These are phyloP conservation scores for Microsporum canis DNA, from an alignment of 2,329 filamentous ascomycete genomes.

Conservation along the genomic window DNA sequence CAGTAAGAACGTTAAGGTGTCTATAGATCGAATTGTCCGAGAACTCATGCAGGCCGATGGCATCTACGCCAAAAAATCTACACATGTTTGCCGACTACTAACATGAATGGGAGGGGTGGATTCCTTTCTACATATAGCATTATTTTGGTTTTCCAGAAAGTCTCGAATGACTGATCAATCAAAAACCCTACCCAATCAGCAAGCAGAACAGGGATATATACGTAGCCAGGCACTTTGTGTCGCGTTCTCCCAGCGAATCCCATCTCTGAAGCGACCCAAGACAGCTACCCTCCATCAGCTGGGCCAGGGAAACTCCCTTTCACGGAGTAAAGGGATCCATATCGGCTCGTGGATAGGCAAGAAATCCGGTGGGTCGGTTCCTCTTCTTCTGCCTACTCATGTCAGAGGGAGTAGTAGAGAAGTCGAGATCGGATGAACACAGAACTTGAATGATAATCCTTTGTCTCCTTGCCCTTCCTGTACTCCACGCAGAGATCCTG, in stretches of 20 bases:
- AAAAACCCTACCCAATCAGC: constrained; percentile 14
- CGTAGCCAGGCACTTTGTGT: constrained; percentile 10
- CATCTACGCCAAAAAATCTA: neutral
- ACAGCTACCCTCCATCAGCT: constrained; percentile 17
- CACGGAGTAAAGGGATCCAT: constrained; percentile 2
- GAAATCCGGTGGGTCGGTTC: neutral
- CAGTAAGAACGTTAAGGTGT: neutral
- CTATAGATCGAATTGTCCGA: neutral
- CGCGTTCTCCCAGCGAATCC: constrained; percentile 15
- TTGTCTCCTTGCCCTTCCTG: neutral
- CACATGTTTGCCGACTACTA: neutral
- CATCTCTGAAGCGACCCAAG: constrained; percentile 15
- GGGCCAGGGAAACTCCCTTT: constrained; percentile 6
- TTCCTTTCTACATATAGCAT: neutral
- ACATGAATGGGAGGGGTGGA: neutral
- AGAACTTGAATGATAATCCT: neutral
- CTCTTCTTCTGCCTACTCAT: no score
- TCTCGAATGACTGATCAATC: constrained; percentile 13
- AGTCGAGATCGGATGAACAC: neutral
- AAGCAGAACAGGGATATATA: constrained; percentile 15
- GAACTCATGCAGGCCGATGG: neutral
- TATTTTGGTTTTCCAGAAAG: constrained; percentile 15
- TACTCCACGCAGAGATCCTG: neutral
- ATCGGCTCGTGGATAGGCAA: neutral
- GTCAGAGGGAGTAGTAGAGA: neutral